Percentiles rank a stretch among this genome's conserved stretches.
phyloP scores from a whole-genome alignment of 805 yeast species.

The Wickerhamiella hasegawae region DNA sequence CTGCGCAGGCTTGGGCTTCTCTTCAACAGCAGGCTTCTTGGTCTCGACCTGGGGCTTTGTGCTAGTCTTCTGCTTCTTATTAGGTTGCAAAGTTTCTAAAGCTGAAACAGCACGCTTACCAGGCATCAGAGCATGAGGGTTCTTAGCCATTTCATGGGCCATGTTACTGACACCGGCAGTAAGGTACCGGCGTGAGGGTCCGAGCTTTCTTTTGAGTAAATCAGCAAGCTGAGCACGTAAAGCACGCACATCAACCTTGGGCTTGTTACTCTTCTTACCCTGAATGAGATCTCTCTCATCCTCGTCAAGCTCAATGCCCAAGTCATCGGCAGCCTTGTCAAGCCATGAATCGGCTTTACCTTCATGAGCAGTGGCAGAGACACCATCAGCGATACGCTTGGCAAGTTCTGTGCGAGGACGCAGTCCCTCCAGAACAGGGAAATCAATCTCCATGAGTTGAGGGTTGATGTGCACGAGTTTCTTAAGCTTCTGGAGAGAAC shows the following conservation, averaged over 20 bases:
- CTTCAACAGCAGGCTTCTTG: no score
- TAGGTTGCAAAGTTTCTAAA: constrained; percentile 5
- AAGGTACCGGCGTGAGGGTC: constrained; percentile 17
- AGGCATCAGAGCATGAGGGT: constrained; percentile 10
- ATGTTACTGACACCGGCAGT: constrained; percentile 21
- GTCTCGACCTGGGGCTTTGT: no score
- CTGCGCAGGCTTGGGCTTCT: no score
- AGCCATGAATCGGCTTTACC: constrained; percentile 54
- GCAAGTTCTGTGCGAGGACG: constrained; percentile 56
- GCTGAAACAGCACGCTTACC: constrained; percentile 13
- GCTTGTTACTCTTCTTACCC: constrained; percentile 27
- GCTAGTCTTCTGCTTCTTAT: background rate
- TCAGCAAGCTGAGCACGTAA: constrained; percentile 15
- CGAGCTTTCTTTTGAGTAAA: constrained; percentile 15
- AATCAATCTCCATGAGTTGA: constrained; percentile 62
- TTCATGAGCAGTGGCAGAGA: constrained; percentile 37
- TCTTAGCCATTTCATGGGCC: constrained; percentile 18
- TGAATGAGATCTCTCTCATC: constrained; percentile 31
- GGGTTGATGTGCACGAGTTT: constrained; percentile 32
- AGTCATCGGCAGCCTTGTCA: constrained; percentile 79
- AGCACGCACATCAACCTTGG: constrained; percentile 5
- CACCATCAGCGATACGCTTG: constrained; percentile 58
- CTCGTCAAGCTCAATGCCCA: constrained; percentile 70
- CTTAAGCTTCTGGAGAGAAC: constrained; percentile 66
- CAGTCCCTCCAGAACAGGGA: constrained; percentile 53